A percentile compares a stretch with the other conserved stretches of the same genome.
These are phyloP conservation scores for Hymenochaete sp. DNA, from an alignment of 1,284 basidiomycete genomes.

Conservation along the genomic window DNA sequence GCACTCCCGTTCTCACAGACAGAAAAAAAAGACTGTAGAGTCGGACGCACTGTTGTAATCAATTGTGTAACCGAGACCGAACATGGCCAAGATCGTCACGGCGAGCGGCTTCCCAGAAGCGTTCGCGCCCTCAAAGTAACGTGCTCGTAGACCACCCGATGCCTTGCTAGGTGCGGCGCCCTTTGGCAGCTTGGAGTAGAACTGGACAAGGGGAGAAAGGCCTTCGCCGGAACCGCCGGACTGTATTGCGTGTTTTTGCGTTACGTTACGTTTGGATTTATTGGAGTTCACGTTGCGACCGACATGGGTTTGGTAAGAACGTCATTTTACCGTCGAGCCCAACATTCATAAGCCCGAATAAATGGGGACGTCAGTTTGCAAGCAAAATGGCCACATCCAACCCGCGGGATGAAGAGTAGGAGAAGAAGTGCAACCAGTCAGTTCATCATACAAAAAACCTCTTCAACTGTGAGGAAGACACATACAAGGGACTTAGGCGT, in stretches of 20 bases:
- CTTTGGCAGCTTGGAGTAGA: constrained; percentile 91
- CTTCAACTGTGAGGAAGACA: constrained; percentile 8
- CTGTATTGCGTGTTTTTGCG: constrained; percentile 29
- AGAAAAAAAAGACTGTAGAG: constrained; percentile 8
- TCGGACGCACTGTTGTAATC: constrained; percentile 80
- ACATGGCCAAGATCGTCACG: constrained; percentile 64
- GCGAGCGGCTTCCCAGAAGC: constrained; percentile 72
- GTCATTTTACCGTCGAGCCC: no score
- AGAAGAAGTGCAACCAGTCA: not conserved
- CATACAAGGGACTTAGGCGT: constrained; percentile 81
- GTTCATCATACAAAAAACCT: not conserved
- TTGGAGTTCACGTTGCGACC: no score
- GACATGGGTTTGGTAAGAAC: no score
- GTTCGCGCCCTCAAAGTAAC: constrained; percentile 81
- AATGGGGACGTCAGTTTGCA: no score
- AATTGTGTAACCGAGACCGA: constrained; percentile 80
- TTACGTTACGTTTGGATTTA: not conserved
- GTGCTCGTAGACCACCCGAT: constrained; percentile 63
- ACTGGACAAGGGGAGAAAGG: constrained; percentile 80
- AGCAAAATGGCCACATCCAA: no score
- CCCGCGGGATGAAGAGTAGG: no score
- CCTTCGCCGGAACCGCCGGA: constrained; percentile 73
- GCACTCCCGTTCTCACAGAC: constrained; percentile 9
- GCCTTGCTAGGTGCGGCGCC: constrained; percentile 57
- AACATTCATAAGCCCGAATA: no score